These are phyloP conservation scores for Pugionium dolabratum DNA, from an alignment of 345 rosid genomes.

Conservation along the genomic window DNA sequence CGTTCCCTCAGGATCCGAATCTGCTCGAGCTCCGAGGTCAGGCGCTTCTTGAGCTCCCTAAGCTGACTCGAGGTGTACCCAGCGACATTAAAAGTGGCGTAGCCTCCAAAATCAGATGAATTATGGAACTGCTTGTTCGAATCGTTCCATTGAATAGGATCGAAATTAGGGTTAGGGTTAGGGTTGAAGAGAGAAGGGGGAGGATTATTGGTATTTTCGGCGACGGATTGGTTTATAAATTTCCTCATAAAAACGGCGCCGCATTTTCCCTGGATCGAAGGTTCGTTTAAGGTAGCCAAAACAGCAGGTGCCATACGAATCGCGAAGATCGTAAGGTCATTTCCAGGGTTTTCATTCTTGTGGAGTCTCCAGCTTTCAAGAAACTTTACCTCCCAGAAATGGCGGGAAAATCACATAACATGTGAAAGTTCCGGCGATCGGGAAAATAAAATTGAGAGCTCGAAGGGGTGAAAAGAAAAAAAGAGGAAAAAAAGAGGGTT, in stretches of 20 bases:
- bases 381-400: neutral
- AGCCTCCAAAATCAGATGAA: constrained; percentile 45
- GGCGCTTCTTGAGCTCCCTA: constrained; percentile 58
- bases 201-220: constrained; percentile 24
- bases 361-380: neutral
- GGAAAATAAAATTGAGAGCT: neutral
- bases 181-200: constrained; percentile 35
- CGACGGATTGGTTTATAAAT: constrained; percentile 28
- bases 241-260: constrained; percentile 42
- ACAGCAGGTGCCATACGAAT: constrained; percentile 41
- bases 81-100: constrained; percentile 64
- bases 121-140: constrained; percentile 39
- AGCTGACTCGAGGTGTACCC: constrained; percentile 52
- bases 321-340: constrained; percentile 29
- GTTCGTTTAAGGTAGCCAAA: constrained; percentile 39
- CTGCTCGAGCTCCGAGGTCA: constrained; percentile 67
- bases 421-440: constrained; percentile 36
- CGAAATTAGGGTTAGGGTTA: constrained; percentile 53
- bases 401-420: constrained; percentile 19
- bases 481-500: neutral
- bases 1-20: constrained; percentile 62
- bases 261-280: constrained; percentile 33
- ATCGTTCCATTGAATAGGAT: constrained; percentile 41
- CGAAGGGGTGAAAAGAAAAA: neutral
- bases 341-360: constrained; percentile 7